A percentile compares a stretch with the other conserved stretches of the same genome.
phyloP scores from a whole-genome alignment of 2,329 filamentous ascomycete genomes.

The Xylariaceae sp. region DNA sequence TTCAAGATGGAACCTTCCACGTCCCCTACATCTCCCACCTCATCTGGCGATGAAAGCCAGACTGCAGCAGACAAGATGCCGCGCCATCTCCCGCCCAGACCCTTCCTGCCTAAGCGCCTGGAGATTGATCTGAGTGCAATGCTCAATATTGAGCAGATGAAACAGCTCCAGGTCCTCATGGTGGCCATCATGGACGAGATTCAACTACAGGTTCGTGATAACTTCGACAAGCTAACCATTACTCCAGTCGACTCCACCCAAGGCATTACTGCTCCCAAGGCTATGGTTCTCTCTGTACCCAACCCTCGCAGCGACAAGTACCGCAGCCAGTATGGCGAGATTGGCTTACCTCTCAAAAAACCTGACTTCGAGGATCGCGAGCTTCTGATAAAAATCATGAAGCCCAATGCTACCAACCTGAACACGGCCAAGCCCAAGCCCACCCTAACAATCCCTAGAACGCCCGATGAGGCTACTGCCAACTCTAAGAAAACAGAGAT shows the following conservation, averaged over 20 bases:
- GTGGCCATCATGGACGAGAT: constrained; percentile 61
- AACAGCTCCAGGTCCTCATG: constrained; percentile 59
- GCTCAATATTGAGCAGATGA: constrained; percentile 54
- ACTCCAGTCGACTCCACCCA: constrained; percentile 39
- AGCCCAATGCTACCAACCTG: constrained; percentile 11
- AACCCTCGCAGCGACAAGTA: constrained; percentile 44
- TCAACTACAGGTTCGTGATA: constrained; percentile 56
- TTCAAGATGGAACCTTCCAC: constrained; percentile 20
- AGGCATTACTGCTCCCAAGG: constrained; percentile 37
- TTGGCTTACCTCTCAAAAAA: constrained; percentile 24
- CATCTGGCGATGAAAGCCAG: constrained; percentile 36
- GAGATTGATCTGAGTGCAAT: constrained; percentile 58
- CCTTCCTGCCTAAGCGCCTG: constrained; percentile 46
- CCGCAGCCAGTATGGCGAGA: constrained; percentile 35
- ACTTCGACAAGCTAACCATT: constrained; percentile 55
- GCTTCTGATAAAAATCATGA: constrained; percentile 27
- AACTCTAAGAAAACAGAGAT: constrained; percentile 47
- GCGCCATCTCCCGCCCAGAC: constrained; percentile 22
- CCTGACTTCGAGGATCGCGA: constrained; percentile 35
- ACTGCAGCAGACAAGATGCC: constrained; percentile 27
- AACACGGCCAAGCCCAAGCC: constrained; percentile 16
- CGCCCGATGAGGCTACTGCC: constrained; percentile 38
- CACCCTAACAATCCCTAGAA: constrained; percentile 37
- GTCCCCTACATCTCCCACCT: constrained; percentile 16
- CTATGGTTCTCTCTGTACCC: constrained; percentile 41